phyloP scores from a whole-genome alignment of 495 filamentous ascomycete species.

The Oidiodendron maius region DNA sequence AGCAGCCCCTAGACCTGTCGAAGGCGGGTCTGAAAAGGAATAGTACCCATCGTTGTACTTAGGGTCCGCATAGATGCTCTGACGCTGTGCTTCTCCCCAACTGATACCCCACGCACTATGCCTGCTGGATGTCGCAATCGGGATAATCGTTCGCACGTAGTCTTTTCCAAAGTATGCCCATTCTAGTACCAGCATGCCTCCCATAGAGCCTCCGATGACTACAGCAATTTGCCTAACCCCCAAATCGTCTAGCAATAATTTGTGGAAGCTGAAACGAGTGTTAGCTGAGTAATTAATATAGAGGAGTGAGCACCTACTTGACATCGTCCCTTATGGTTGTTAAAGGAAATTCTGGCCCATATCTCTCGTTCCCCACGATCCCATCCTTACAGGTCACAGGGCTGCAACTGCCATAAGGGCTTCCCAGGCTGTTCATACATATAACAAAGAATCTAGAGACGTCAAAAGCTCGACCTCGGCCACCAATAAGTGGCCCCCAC shows the following conservation, averaged over 20 bases:
- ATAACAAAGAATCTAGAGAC: constrained; percentile 87
- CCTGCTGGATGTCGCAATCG: constrained; percentile 88
- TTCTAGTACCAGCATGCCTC: constrained; percentile 94
- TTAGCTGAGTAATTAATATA: no score
- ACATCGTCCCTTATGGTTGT: constrained; percentile 96
- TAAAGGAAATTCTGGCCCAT: constrained; percentile 93
- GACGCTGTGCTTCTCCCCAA: constrained; percentile 95
- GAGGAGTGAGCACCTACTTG: constrained; percentile 47
- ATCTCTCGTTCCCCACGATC: constrained; percentile 64
- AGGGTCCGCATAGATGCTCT: constrained; percentile 97
- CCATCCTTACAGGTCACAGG: constrained; percentile 86
- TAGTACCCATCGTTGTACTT: constrained; percentile 99
- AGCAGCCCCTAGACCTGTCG: constrained; percentile 83
- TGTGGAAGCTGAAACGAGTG: constrained; percentile 66
- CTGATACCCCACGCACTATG: constrained; percentile 99
- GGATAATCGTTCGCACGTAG: constrained; percentile 85
- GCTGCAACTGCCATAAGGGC: constrained; percentile 93
- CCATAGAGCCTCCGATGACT: constrained; percentile 96
- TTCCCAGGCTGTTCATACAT: constrained; percentile 93
- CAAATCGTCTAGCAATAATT: constrained; percentile 81
- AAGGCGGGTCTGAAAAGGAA: constrained; percentile 71
- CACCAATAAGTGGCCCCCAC: constrained; percentile 94
- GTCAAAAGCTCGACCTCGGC: constrained; percentile 87
- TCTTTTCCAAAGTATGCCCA: constrained; percentile 95
- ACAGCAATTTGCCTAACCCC: constrained; percentile 82